Evolutionary conservation across 148 eudicot genomes (phyloP).

Genomic region (Diospyros lotus): DNA sequence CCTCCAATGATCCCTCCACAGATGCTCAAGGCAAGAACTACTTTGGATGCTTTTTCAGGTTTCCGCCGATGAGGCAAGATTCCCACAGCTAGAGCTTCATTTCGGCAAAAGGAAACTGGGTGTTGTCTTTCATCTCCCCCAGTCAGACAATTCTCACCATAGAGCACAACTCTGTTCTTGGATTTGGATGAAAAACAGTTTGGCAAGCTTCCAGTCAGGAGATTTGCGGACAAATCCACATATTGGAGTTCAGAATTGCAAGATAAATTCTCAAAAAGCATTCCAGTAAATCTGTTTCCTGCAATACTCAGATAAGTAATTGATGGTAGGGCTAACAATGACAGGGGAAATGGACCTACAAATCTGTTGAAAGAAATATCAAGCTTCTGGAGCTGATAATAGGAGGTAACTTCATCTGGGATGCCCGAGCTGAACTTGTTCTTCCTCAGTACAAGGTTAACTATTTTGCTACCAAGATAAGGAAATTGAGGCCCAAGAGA

Average conservation of each 20-base stretch:
- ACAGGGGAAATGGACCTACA: slow-evolving; percentile 63
- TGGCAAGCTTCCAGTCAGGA: slow-evolving; percentile 60
- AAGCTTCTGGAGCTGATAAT: slow-evolving; percentile 53
- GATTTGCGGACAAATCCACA: slow-evolving; percentile 72
- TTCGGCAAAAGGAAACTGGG: slow-evolving; percentile 55
- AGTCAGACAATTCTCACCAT: slow-evolving; percentile 57
- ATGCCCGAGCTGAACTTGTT: slow-evolving; percentile 62
- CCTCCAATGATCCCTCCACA: slow-evolving; percentile 46
- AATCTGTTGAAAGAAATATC: slow-evolving; percentile 73
- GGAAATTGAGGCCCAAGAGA: slow-evolving; percentile 73
- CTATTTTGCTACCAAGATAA: slow-evolving; percentile 45
- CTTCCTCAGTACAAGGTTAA: slow-evolving; percentile 41
- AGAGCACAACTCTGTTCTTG: slow-evolving; percentile 26
- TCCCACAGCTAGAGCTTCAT: slow-evolving; percentile 90
- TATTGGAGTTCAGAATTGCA: slow-evolving; percentile 48
- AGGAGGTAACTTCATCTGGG: slow-evolving; percentile 50
- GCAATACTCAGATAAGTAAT: slow-evolving; percentile 54
- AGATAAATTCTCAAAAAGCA: slow-evolving; percentile 36
- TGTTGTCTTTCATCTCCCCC: slow-evolving; percentile 44
- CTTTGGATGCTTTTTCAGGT: slow-evolving; percentile 26
- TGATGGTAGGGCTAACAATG: slow-evolving; percentile 59
- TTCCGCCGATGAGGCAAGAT: slow-evolving; percentile 44
- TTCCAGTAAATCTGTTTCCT: slow-evolving; percentile 64
- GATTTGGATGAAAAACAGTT: slow-evolving; percentile 42
- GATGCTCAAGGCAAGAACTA: slow-evolving; percentile 42